Conservation (phyloP, 352 stramenopile genomes). For the Hyaloperonospora brassicae region DNA sequence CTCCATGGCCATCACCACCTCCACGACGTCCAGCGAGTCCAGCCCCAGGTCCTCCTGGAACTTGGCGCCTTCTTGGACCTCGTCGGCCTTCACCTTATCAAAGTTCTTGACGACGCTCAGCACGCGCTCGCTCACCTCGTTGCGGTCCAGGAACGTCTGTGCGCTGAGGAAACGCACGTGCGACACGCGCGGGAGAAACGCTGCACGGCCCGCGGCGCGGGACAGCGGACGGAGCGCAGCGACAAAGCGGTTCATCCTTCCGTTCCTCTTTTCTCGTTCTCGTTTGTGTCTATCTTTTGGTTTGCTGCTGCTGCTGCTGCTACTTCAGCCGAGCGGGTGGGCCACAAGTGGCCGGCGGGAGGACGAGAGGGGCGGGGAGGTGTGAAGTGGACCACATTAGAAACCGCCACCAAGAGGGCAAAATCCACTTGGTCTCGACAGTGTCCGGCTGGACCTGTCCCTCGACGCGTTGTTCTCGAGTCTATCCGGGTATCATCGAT, state of each 20-base stretch:
- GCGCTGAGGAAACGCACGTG: slow-evolving; percentile 67
- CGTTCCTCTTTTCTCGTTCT: background rate
- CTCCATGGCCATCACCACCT: slow-evolving; percentile 99
- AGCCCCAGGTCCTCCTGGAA: slow-evolving; percentile 98
- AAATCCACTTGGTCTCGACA: too few relatives aligned
- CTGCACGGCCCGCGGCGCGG: slow-evolving; percentile 44
- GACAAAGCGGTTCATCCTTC: slow-evolving; percentile 76
- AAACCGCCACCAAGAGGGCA: background rate
- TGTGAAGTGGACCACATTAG: background rate
- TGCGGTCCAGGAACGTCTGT: slow-evolving; percentile 83
- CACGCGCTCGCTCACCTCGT: slow-evolving; percentile 96
- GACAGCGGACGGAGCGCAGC: slow-evolving; percentile 59
- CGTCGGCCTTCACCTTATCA: slow-evolving; percentile 96
- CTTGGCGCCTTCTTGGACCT: slow-evolving; percentile 86
- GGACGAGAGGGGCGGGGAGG: slow-evolving; percentile 4
- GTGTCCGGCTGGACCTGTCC: too few relatives aligned
- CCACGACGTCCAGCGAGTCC: slow-evolving; percentile 96
- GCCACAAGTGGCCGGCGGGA: slow-evolving; percentile 10
- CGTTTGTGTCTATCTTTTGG: background rate
- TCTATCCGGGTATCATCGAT: too few relatives aligned
- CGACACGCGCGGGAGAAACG: slow-evolving; percentile 23
- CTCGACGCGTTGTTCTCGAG: too few relatives aligned
- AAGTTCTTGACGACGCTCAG: slow-evolving; percentile 99
- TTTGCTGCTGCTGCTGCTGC: background rate
- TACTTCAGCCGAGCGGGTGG: slow-evolving; percentile 17